Evolutionary conservation across 1,284 basidiomycete species (phyloP).

Genomic region (Golubevia pallescens): DNA sequence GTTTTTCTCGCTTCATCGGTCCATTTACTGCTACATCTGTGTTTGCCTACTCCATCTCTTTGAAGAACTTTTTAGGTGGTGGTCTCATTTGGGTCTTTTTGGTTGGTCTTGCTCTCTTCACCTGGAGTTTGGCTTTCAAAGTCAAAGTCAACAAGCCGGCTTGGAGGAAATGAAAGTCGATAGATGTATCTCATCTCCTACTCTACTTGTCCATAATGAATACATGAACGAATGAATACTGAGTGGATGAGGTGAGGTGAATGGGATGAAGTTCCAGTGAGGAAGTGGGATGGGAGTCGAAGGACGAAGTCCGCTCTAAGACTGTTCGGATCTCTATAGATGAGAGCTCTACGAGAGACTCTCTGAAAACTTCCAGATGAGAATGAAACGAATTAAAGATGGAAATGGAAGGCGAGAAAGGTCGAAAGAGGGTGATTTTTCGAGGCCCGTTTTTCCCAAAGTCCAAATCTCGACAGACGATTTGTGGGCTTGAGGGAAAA

Average conservation of each 20-base stretch:
- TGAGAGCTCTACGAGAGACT: too few relatives aligned
- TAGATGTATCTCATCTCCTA: not conserved
- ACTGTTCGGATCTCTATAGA: not conserved
- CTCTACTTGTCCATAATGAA: not conserved
- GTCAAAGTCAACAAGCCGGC: not conserved
- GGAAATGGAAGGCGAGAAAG: not conserved
- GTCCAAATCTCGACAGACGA: too few relatives aligned
- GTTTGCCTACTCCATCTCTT: conserved; percentile 30
- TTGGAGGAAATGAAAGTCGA: not conserved
- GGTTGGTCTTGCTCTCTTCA: too few relatives aligned
- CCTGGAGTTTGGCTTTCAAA: too few relatives aligned
- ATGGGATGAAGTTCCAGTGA: not conserved
- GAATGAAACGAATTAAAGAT: too few relatives aligned
- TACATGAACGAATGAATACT: not conserved
- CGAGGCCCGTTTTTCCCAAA: too few relatives aligned
- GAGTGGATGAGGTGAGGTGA: not conserved
- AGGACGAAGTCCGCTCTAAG: not conserved
- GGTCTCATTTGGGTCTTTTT: too few relatives aligned
- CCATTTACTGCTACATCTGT: conserved; percentile 28
- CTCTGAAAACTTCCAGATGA: not conserved
- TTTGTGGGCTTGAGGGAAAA: too few relatives aligned
- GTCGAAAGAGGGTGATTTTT: too few relatives aligned
- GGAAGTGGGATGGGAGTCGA: not conserved
- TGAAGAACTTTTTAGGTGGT: too few relatives aligned
- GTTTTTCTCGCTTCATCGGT: conserved; percentile 25